These are phyloP conservation scores for Sugiyamaella pinicola DNA, from an alignment of 1,139 yeast species.

Conservation along the genomic window DNA sequence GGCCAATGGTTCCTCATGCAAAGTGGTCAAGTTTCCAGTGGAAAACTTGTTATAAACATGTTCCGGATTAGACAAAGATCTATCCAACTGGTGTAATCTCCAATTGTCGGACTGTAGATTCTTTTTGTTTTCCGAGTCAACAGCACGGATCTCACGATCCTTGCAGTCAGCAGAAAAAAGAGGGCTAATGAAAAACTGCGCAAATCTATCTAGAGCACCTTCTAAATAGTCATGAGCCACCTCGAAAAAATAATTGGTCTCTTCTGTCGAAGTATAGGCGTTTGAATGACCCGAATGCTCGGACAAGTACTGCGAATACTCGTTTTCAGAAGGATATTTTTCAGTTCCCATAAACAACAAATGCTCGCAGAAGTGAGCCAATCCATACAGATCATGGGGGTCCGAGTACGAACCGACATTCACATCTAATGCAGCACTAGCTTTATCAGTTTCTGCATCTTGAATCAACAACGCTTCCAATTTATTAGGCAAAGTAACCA, in stretches of 20 bases:
- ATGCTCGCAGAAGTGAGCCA: slow-evolving; percentile 98
- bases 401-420: slow-evolving; percentile 89
- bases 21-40: slow-evolving; percentile 68
- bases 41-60: slow-evolving; percentile 76
- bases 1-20: slow-evolving; percentile 56
- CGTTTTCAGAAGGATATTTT: slow-evolving; percentile 90
- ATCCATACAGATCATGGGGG: slow-evolving; percentile 71
- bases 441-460: slow-evolving; percentile 83
- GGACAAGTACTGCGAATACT: slow-evolving; percentile 74
- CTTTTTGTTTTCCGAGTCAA: slow-evolving; percentile 93
- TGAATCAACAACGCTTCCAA: slow-evolving; percentile 75
- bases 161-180: slow-evolving; percentile 78
- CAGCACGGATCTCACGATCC: slow-evolving; percentile 91
- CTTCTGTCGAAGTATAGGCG: slow-evolving; percentile 88
- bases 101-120: slow-evolving; percentile 87
- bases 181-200: slow-evolving; percentile 89
- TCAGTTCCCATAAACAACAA: slow-evolving; percentile 94
- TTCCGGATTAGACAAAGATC: slow-evolving; percentile 64
- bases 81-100: slow-evolving; percentile 85
- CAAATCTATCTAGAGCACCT: slow-evolving; percentile 89
- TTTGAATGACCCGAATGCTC: slow-evolving; percentile 69
- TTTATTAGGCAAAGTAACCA: slow-evolving; percentile 65
- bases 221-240: slow-evolving; percentile 72
- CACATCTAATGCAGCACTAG: slow-evolving; percentile 93
- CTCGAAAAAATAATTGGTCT: slow-evolving; percentile 90